Base-by-base conservation (phyloP, 495 filamentous ascomycete genomes). In the Pseudomonodictys pantanalensis region DNA sequence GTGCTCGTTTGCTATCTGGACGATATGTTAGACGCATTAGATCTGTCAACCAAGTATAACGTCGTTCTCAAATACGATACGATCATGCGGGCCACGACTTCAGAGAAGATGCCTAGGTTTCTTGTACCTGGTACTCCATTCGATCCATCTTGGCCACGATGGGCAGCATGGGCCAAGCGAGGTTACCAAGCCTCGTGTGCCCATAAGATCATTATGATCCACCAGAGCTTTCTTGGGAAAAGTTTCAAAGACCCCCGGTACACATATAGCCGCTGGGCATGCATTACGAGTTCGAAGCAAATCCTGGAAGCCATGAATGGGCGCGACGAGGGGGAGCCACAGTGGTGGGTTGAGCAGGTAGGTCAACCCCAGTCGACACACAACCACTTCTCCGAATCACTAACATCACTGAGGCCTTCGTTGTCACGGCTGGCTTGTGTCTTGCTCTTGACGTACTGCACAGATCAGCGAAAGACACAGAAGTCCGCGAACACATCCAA, bases 151-250 rank as follows among this genome's bases (percentile, higher is more conserved):
- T 76, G 76, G 75, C 76, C 75, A 12, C 44, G 54, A 24, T 72
- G 73, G 45, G 71, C 77, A 3, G 69, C 70, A 5, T 78, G 74
- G 71, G 76, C 76, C 6, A 70, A 76, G n/a, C 68, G 73, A 18
- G 70, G 72, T 48, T 62, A 78, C 3, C 72, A 74, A 0, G 75
- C 76, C 17, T 77, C 75, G 2, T 69, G 73, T n/a, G 72, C 73
- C 0, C 75, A 80, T 53, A 80, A 80, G 47, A 75, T 80, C 35
- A 80, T 80, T 48, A 79, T 79, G 78, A 75, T 80, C 24, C 76
- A 80, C 60, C 72, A 77, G 22, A 70, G 70, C 1, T 79, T 80
- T 52, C 64, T 80, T 0, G 75, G 72, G 43, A 69, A 67, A 28
- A 76, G 75, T 42, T 79, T 79, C 52, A 64, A 72, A 12, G 70